Conservation (phyloP, 176 grass and related monocot species). For the Oryza rufipogon region DNA sequence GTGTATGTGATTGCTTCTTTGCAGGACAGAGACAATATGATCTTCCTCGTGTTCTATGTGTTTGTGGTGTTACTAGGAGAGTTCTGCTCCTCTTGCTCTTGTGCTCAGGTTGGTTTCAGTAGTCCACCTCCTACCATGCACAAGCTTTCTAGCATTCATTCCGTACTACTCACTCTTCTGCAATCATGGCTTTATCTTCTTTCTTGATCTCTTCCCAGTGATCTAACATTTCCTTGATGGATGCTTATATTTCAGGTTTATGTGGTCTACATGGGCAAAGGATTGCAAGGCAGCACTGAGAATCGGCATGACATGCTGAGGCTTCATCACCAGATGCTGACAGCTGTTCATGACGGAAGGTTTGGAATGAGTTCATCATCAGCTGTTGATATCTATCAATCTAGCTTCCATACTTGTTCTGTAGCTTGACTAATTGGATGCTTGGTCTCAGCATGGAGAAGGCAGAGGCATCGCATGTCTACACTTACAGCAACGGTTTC, state of each 20-base stretch:
- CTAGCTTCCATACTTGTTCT: neutral
- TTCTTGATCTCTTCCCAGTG: neutral
- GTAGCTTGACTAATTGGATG: neutral
- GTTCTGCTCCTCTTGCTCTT: slow-evolving; percentile 21
- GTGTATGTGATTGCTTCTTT: slow-evolving; percentile 37
- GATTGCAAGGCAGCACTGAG: neutral
- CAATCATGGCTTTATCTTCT: neutral
- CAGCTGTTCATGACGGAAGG: slow-evolving; percentile 75
- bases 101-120: slow-evolving; percentile 39
- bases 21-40: slow-evolving; percentile 18
- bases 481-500: slow-evolving; percentile 61
- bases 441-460: slow-evolving; percentile 53
- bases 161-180: neutral
- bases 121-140: neutral
- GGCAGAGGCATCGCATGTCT: slow-evolving; percentile 61
- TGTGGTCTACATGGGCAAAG: slow-evolving; percentile 74
- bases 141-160: neutral
- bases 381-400: neutral
- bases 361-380: slow-evolving; percentile 8
- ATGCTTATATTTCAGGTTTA: slow-evolving; percentile 43
- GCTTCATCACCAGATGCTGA: slow-evolving; percentile 67
- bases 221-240: neutral
- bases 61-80: slow-evolving; percentile 10
- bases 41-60: slow-evolving; percentile 30
- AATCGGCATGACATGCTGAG: slow-evolving; percentile 21